Base-by-base conservation (phyloP, 768 basidiomycete genomes). In the Collybiopsis luxurians region DNA sequence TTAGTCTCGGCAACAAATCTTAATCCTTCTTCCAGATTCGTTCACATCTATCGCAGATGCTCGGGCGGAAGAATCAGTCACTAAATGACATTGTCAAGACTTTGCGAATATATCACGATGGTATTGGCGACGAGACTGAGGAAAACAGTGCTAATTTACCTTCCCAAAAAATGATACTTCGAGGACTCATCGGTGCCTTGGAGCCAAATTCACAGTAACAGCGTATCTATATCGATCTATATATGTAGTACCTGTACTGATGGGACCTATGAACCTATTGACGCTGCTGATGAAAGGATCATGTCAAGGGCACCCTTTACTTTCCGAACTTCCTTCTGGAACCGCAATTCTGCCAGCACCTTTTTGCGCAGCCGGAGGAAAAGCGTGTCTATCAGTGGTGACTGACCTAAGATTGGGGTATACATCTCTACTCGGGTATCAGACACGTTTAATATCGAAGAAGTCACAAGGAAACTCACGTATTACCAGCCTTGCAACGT, bases 271-370 rank as follows among this genome's bases (percentile, higher is more conserved):
- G 31, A 17, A 23, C 10, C 48, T 15, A 53, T 24, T 21, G 51
- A 55, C 15, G 67, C 65, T 57, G 77, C 76, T 23, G 85, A 84
- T 28, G 87, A 80, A 58, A 93, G 75, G 55, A 98, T 76, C 95
- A 99, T 98, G 60, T 93, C 89, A 60, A 99, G 73, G 53, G 93
- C 92, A 55, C 95, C 96, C 66, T 84, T 87, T 50, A 89, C 76
- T 72, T 88, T 89, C 59, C 84, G 74, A 50, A 98, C 73, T 68
- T 98, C 92, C 61, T 82, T 82, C 71, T 98, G 94, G 71, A 99
- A 94, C 23, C 81, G 83, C 51, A 98, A 73, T 70, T 99, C 97
- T 38, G 85, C 82, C 40, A 83, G 72, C n/a, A 98, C 81, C 67
- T 95, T 94, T 68, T 86, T 89, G 55, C 85, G 86, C 42, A 98